These are phyloP conservation scores for Saccharata proteae DNA, from an alignment of 2,329 filamentous ascomycete genomes.

Conservation along the genomic window DNA sequence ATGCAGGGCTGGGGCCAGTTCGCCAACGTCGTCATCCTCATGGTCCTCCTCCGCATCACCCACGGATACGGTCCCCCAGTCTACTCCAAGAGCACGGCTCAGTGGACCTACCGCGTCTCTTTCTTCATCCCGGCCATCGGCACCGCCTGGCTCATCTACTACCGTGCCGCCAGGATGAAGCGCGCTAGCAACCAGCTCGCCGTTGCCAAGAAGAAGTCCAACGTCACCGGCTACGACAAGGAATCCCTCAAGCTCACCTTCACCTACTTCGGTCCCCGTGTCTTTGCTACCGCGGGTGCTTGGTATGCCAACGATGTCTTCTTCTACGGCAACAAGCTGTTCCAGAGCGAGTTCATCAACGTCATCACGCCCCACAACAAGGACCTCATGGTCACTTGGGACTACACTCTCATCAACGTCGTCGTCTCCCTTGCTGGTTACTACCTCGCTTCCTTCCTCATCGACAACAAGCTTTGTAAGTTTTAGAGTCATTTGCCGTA, in stretches of 20 bases:
- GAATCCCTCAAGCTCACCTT: slow-evolving; percentile 68
- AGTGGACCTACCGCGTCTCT: slow-evolving; percentile 85
- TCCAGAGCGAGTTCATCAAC: slow-evolving; percentile 80
- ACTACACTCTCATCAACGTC: slow-evolving; percentile 88
- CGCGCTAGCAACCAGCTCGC: slow-evolving; percentile 73
- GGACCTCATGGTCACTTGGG: slow-evolving; percentile 76
- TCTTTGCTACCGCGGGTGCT: slow-evolving; percentile 72
- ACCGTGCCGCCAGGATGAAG: slow-evolving; percentile 90
- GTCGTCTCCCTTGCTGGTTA: slow-evolving; percentile 78
- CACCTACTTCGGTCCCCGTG: slow-evolving; percentile 71
- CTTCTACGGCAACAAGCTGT: slow-evolving; percentile 98
- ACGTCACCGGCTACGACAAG: slow-evolving; percentile 88
- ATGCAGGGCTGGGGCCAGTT: slow-evolving; percentile 99
- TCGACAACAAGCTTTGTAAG: slow-evolving; percentile 78
- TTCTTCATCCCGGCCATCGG: slow-evolving; percentile 86
- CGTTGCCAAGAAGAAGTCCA: slow-evolving; percentile 70
- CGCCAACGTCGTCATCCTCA: slow-evolving; percentile 82
- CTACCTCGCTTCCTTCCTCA: slow-evolving; percentile 77
- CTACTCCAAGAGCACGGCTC: slow-evolving; percentile 64
- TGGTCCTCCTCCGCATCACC: slow-evolving; percentile 77
- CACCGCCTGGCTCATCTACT: slow-evolving; percentile 91
- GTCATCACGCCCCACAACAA: slow-evolving; percentile 59
- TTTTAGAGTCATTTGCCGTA: background rate
- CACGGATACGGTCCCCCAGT: slow-evolving; percentile 67
- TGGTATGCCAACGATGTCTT: slow-evolving; percentile 98